Evolutionary conservation across 495 filamentous ascomycete species (phyloP), one percentile per base, ranked within the genome.

Genomic region (Lasiosphaeriaceae sp.): DNA sequence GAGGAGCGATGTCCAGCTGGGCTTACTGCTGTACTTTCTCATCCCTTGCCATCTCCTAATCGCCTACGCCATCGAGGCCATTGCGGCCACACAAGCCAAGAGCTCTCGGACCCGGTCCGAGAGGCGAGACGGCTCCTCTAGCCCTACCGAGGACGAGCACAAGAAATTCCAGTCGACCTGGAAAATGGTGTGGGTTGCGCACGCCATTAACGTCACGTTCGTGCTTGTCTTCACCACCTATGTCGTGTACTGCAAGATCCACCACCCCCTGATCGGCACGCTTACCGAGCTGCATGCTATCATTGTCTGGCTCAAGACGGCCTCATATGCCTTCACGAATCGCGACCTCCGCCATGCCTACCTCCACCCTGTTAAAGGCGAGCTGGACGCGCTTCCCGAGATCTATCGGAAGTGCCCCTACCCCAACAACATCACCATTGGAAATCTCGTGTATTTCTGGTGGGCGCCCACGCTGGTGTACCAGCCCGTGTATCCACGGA

Each of bases 391-490:
- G 9, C 69, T 96, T 1, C 94, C 94, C 0, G 83, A 87, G 11
- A 74, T 97, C 45, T 98, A 98, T 71, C 70, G 75, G 2, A 65
- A 81, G n/a, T 94, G 90, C 61, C 89, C 92, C 0, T 98, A 97
- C 63, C 94, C 94, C 0, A 68, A 78, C 37, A 98, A 97, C 72
- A 87, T 97, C 68, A 96, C 90, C 6, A 76, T 95, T 55, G 66
- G 77, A 5, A 98, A 98, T 68, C 74, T 98, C 6, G 79, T 76
- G 41, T 98, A 97, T 74, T 98, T 97, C 64, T 97, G 94, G 90
- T 90, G 92, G 82, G 94, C 94, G 0, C 94, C 94, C 1, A 98
- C 94, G 0, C 78, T 98, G 20, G 88, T 97, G 50, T 98, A 98
- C 71, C 94, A 98, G 72, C 93, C 94, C 1, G 90, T 95, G 11